Percentiles rank a stretch among this genome's conserved stretches.
phyloP scores from a whole-genome alignment of 352 stramenopile species.

The Globisporangium yorkense region DNA sequence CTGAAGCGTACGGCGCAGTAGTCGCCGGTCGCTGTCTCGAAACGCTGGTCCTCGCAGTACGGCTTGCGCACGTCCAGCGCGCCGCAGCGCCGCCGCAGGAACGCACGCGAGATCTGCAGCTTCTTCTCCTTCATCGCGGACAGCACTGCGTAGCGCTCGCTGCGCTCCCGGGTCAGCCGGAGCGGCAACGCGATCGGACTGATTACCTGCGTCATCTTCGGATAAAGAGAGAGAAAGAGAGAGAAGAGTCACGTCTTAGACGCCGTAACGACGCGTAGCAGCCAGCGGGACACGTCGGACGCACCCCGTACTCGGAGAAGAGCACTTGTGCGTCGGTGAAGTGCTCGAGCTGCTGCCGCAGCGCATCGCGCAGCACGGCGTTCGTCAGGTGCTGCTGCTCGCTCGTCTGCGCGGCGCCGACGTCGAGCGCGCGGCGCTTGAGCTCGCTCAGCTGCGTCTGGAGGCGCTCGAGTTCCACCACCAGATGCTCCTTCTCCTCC shows the following conservation, averaged over 20 bases:
- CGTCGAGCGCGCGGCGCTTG: conserved; percentile 22
- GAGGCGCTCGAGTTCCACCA: conserved; percentile 22
- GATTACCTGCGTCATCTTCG: conserved; percentile 12
- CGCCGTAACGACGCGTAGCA: not conserved
- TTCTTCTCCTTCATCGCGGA: conserved; percentile 21
- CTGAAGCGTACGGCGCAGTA: conserved; percentile 45
- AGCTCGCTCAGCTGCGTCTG: conserved; percentile 28
- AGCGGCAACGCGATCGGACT: conserved; percentile 4
- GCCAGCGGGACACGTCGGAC: not conserved
- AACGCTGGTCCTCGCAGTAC: conserved; percentile 28
- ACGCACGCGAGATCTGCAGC: conserved; percentile 16
- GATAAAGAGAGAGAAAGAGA: not conserved
- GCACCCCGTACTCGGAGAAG: conserved; percentile 23
- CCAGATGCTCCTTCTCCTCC: conserved; percentile 30
- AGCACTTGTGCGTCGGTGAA: conserved; percentile 23
- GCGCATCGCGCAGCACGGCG: conserved; percentile 14
- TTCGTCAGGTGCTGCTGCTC: conserved; percentile 13
- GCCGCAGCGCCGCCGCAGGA: conserved; percentile 17
- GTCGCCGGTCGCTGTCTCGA: conserved; percentile 37
- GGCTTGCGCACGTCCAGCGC: conserved; percentile 16
- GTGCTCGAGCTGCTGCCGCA: conserved; percentile 22
- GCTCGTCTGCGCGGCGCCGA: conserved; percentile 1
- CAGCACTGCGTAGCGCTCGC: conserved; percentile 5
- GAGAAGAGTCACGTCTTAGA: not conserved
- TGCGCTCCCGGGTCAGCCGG: conserved; percentile 2